These are phyloP conservation scores for Metschnikowia proteae DNA, from an alignment of 805 yeast genomes.

Conservation along the genomic window DNA sequence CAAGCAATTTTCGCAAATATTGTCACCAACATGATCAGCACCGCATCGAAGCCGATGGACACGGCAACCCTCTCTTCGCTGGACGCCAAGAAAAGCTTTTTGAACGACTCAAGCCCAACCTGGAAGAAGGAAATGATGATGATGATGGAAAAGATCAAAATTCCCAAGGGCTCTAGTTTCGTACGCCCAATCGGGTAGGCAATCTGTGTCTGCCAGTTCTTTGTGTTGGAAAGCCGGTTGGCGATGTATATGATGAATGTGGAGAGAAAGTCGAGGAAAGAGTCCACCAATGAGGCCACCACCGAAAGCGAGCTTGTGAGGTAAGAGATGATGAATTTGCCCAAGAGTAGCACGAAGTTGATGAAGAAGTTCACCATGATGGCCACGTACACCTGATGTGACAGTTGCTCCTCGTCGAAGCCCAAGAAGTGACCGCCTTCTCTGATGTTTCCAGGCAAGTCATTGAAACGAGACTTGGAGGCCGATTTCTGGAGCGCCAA, in stretches of 20 bases:
- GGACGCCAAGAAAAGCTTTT: conserved; percentile 38
- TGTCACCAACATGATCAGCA: conserved; percentile 59
- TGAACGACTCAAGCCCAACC: conserved; percentile 62
- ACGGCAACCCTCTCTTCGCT: conserved; percentile 39
- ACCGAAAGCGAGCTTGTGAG: conserved; percentile 70
- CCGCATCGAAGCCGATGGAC: conserved; percentile 46
- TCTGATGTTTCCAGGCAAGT: conserved; percentile 56
- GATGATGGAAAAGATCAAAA: conserved; percentile 65
- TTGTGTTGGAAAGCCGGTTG: conserved; percentile 45
- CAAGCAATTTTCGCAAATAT: conserved; percentile 57
- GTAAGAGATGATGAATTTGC: conserved; percentile 57
- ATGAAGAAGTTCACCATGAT: conserved; percentile 60
- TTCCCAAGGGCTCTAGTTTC: conserved; percentile 75
- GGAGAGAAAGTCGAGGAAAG: conserved; percentile 67
- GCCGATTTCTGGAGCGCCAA: conserved; percentile 13
- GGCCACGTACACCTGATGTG: conserved; percentile 50
- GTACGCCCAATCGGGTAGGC: conserved; percentile 68
- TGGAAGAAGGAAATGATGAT: conserved; percentile 70
- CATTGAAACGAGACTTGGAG: conserved; percentile 31
- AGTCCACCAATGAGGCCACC: conserved; percentile 75
- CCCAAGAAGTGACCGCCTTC: conserved; percentile 58
- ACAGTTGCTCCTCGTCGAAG: conserved; percentile 40
- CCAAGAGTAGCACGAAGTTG: conserved; percentile 55
- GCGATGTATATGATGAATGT: conserved; percentile 68
- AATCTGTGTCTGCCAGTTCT: conserved; percentile 44